phyloP scores from a whole-genome alignment of 1,139 yeast species.

The Kodamaea ohmeri region DNA sequence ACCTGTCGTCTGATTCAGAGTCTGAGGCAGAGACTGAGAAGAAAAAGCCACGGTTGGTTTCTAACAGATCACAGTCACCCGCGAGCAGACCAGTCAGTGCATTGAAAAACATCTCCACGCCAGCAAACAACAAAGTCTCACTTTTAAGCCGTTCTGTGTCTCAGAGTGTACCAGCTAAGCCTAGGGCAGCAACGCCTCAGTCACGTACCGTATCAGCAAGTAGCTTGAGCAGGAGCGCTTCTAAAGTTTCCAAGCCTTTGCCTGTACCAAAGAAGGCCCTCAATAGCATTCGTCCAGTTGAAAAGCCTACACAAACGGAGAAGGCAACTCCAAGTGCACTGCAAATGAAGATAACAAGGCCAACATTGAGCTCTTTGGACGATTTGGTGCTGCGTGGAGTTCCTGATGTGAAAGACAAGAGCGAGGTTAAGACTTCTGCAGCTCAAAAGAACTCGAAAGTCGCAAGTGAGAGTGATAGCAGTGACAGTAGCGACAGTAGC shows the following conservation, averaged over 20 bases:
- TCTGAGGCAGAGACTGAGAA: constrained; percentile 1
- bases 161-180: constrained; percentile 11
- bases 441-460: background rate
- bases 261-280: constrained; percentile 3
- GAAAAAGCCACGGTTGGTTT: constrained; percentile 18
- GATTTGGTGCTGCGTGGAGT: constrained; percentile 58
- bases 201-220: background rate
- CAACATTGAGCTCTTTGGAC: constrained; percentile 49
- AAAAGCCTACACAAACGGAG: constrained; percentile 5
- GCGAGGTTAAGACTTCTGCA: constrained; percentile 3
- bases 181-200: constrained; percentile 7
- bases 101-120: constrained; percentile 4
- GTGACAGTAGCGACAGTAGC: constrained; percentile 17
- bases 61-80: constrained; percentile 12
- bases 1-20: constrained; percentile 15
- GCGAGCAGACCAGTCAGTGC: background rate
- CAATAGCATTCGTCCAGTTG: constrained; percentile 7
- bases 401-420: constrained; percentile 55
- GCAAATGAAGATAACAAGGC: constrained; percentile 21
- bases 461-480: constrained; percentile 9
- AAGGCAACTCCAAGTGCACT: too few relatives aligned
- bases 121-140: constrained; percentile 2
- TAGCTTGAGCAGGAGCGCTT: constrained; percentile 10
- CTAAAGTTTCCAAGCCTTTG: constrained; percentile 3
- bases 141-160: background rate